Evolutionary conservation across 257 asterid species (phyloP).

Genomic region (Solanum sejunctum): DNA sequence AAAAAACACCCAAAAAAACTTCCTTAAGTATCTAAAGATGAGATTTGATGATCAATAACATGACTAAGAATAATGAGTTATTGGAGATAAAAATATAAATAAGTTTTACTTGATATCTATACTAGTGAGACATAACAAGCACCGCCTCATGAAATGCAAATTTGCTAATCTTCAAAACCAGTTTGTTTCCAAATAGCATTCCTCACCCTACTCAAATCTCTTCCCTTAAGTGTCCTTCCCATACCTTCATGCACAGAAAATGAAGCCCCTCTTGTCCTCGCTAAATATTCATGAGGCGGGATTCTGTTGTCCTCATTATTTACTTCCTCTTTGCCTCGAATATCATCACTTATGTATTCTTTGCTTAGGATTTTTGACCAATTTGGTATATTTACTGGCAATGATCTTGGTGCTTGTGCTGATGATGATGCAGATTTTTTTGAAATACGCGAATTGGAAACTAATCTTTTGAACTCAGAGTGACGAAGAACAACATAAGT

Average conservation of each 20-base stretch:
- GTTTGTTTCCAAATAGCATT: constrained; percentile 14
- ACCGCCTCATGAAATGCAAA: neutral
- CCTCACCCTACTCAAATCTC: constrained; percentile 15
- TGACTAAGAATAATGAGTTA: neutral
- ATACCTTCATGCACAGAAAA: neutral
- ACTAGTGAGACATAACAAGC: neutral
- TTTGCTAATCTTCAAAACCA: constrained; percentile 12
- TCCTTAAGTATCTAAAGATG: neutral
- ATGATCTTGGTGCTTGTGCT: neutral
- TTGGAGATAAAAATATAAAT: neutral
- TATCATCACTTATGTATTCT: neutral
- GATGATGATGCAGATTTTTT: neutral
- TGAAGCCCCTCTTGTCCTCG: too few relatives aligned
- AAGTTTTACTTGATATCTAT: neutral
- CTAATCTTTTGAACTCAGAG: neutral
- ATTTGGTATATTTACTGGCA: constrained; percentile 7
- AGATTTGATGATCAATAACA: neutral
- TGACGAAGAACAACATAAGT: neutral
- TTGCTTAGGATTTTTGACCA: constrained; percentile 3
- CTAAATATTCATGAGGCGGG: constrained; percentile 5
- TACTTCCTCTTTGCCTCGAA: neutral
- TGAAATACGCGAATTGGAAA: neutral
- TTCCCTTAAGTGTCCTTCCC: constrained; percentile 17
- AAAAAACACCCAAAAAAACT: too few relatives aligned
- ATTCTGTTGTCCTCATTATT: neutral